These are phyloP conservation scores for Cladosporium sp. DNA, from an alignment of 2,329 filamentous ascomycete genomes.

Conservation along the genomic window DNA sequence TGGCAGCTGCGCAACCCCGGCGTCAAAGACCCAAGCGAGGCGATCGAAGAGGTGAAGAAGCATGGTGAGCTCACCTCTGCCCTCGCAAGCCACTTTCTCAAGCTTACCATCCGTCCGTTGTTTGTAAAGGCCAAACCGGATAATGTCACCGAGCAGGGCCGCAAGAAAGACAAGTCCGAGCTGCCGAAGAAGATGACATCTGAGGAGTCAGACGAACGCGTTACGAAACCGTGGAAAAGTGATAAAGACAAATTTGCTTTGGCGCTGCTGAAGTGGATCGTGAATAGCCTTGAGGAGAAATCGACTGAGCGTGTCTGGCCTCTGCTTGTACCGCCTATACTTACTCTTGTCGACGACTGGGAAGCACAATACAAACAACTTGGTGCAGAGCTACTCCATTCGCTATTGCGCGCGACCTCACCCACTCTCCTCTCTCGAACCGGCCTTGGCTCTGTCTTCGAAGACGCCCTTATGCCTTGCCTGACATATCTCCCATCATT, in stretches of 20 bases:
- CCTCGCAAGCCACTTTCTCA: slow-evolving; percentile 55
- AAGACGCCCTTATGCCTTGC: slow-evolving; percentile 65
- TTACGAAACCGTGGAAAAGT: slow-evolving; percentile 60
- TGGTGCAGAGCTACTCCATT: slow-evolving; percentile 53
- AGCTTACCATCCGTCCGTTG: slow-evolving; percentile 61
- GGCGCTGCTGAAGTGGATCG: slow-evolving; percentile 59
- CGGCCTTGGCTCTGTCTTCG: slow-evolving; percentile 64
- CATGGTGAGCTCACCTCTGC: slow-evolving; percentile 47
- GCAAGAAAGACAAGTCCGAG: slow-evolving; percentile 47
- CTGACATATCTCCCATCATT: slow-evolving; percentile 73
- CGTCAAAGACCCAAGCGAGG: slow-evolving; percentile 51
- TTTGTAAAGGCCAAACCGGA: slow-evolving; percentile 57
- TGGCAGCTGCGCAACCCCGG: slow-evolving; percentile 85
- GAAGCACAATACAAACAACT: slow-evolving; percentile 49
- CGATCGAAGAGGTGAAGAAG: slow-evolving; percentile 42
- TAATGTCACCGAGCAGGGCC: slow-evolving; percentile 54
- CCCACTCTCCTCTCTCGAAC: slow-evolving; percentile 53
- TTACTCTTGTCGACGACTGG: slow-evolving; percentile 65
- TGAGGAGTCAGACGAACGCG: slow-evolving; percentile 34
- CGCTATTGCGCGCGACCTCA: slow-evolving; percentile 55
- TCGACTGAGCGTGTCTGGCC: slow-evolving; percentile 59
- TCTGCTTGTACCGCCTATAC: slow-evolving; percentile 63
- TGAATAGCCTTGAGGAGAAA: slow-evolving; percentile 49
- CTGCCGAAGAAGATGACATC: slow-evolving; percentile 35
- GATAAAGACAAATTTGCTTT: slow-evolving; percentile 46